Percentiles rank a stretch among this genome's conserved stretches.
Evolutionary conservation across 2,329 filamentous ascomycete species (phyloP).

Genomic region (Fusarium subtropicale): DNA sequence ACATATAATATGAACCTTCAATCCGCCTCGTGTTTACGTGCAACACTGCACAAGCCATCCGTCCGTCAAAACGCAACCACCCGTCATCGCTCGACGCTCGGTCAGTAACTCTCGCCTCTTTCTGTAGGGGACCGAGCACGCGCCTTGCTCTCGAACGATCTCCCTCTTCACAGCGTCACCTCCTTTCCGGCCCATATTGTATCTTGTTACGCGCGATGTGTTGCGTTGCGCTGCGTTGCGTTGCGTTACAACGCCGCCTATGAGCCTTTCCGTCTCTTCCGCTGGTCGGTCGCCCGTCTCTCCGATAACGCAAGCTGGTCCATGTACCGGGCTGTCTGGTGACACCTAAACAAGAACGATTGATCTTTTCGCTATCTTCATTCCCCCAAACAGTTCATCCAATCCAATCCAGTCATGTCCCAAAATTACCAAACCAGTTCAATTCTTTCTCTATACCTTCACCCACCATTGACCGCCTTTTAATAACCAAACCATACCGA

Average conservation of each 20-base stretch:
- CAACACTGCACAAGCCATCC: constrained; percentile 25
- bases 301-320: constrained; percentile 11
- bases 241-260: constrained; percentile 10
- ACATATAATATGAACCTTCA: constrained; percentile 42
- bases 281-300: background rate
- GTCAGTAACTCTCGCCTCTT: constrained; percentile 36
- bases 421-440: constrained; percentile 8
- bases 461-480: constrained; percentile 27
- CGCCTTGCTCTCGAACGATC: background rate
- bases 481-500: constrained; percentile 8
- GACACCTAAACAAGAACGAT: constrained; percentile 17
- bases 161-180: constrained; percentile 11
- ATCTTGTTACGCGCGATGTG: background rate
- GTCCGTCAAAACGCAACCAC: constrained; percentile 31
- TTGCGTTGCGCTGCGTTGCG: constrained; percentile 3
- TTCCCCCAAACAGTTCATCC: background rate
- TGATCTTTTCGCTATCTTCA: constrained; percentile 30
- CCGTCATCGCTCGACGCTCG: constrained; percentile 31
- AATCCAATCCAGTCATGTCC: background rate
- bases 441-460: constrained; percentile 10
- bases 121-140: constrained; percentile 31
- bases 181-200: background rate
- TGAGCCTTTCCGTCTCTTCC: background rate
- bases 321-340: constrained; percentile 7
- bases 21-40: constrained; percentile 25